A percentile compares a stretch with the other conserved stretches of the same genome.
These are phyloP conservation scores for Volutella citrinella DNA, from an alignment of 2,329 filamentous ascomycete species.

Conservation along the genomic window DNA sequence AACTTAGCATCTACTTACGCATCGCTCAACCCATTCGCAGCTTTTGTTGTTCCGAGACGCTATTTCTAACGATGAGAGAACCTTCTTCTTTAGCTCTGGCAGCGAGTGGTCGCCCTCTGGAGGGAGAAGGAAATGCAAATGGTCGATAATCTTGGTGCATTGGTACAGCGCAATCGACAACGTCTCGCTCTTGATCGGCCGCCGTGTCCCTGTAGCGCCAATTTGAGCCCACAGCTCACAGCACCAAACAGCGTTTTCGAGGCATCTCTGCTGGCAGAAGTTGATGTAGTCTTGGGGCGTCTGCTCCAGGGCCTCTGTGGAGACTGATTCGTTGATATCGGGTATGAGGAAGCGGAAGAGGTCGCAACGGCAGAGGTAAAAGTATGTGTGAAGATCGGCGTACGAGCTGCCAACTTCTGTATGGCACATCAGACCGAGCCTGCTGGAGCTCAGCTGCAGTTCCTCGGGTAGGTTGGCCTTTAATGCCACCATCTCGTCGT, in stretches of 20 bases:
- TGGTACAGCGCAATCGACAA: conserved; percentile 15
- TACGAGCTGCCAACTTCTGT: conserved; percentile 20
- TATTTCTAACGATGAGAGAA: conserved; percentile 9
- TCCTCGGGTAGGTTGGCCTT: conserved; percentile 17
- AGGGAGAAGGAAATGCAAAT: conserved; percentile 8
- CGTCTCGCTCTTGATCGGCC: conserved; percentile 6
- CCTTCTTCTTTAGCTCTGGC: conserved; percentile 6
- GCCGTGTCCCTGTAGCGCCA: conserved; percentile 11
- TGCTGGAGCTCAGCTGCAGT: conserved; percentile 10
- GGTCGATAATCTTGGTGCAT: conserved; percentile 17
- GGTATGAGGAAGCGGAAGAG: conserved; percentile 24
- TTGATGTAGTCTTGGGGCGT: conserved; percentile 15
- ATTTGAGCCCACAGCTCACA: conserved; percentile 17
- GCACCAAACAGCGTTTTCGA: conserved; percentile 4
- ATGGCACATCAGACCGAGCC: conserved; percentile 23
- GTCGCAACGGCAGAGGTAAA: conserved; percentile 21
- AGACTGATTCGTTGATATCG: conserved; percentile 20
- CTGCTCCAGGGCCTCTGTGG: conserved; percentile 6
- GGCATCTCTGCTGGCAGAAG: conserved; percentile 16
- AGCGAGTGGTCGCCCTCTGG: conserved; percentile 8
- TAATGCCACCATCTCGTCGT: conserved; percentile 18
- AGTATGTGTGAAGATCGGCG: conserved; percentile 12
- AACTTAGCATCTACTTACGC: conserved; percentile 6
- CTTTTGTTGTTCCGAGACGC: not conserved
- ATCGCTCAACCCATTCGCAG: conserved; percentile 7